These are phyloP conservation scores for Wickerhamomyces strasburgensis DNA, from an alignment of 805 yeast species.

Conservation along the genomic window DNA sequence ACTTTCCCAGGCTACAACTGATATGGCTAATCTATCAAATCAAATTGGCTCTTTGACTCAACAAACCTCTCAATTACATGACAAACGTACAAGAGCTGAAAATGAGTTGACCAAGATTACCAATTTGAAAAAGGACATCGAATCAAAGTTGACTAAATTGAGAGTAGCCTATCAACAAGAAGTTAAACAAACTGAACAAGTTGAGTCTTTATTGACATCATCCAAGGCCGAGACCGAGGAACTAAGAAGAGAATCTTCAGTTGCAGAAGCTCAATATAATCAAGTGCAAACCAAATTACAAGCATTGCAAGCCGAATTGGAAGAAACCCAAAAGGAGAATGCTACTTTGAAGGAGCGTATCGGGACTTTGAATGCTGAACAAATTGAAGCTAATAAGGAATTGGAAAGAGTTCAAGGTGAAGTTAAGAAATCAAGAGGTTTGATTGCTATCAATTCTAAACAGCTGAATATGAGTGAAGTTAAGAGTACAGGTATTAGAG, in stretches of 20 bases:
- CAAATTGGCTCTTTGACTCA: constrained; percentile 74
- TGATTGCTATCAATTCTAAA: constrained; percentile 59
- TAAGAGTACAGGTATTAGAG: constrained; percentile 39
- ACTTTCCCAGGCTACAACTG: constrained; percentile 74
- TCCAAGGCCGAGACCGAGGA: constrained; percentile 65
- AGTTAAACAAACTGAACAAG: constrained; percentile 66
- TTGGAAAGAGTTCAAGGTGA: constrained; percentile 48
- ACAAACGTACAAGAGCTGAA: constrained; percentile 69
- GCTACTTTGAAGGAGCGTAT: constrained; percentile 62
- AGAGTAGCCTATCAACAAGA: constrained; percentile 74
- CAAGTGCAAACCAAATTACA: constrained; percentile 62
- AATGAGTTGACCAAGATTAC: constrained; percentile 69
- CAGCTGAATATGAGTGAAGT: constrained; percentile 65
- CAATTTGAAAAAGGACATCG: constrained; percentile 64
- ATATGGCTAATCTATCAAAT: constrained; percentile 79
- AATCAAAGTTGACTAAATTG: constrained; percentile 60
- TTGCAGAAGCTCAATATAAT: constrained; percentile 74
- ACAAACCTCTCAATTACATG: constrained; percentile 68
- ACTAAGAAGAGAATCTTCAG: constrained; percentile 64
- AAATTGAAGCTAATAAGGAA: constrained; percentile 52
- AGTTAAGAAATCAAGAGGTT: constrained; percentile 55
- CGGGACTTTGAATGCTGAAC: constrained; percentile 61
- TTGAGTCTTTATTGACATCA: constrained; percentile 55
- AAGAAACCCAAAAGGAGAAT: constrained; percentile 65
- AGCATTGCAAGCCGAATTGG: constrained; percentile 53